Evolutionary conservation across 2,329 filamentous ascomycete species (phyloP).

Genomic region (Fusarium chuoi): DNA sequence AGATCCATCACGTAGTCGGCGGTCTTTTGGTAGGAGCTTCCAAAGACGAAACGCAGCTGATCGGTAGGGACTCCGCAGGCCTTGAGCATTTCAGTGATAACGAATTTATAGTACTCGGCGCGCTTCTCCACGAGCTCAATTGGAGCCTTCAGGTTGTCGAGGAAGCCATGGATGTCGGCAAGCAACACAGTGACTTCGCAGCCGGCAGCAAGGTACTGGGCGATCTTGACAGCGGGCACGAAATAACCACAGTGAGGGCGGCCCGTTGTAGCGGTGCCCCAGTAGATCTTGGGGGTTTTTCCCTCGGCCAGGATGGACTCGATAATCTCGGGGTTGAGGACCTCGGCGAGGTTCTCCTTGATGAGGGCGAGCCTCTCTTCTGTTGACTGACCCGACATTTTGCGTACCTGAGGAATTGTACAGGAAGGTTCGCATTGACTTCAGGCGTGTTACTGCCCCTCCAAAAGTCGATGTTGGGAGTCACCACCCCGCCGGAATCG

Average conservation of each 20-base stretch:
- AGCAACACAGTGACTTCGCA: conserved; percentile 85
- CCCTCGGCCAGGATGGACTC: conserved; percentile 77
- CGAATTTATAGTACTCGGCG: conserved; percentile 82
- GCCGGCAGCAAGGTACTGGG: conserved; percentile 84
- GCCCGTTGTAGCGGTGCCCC: conserved; percentile 89
- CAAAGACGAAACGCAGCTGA: conserved; percentile 84
- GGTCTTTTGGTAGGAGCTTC: conserved; percentile 82
- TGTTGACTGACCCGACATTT: conserved; percentile 19
- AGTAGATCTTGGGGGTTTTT: conserved; percentile 82
- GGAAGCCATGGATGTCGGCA: conserved; percentile 79
- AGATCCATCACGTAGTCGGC: conserved; percentile 87
- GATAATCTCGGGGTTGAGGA: conserved; percentile 86
- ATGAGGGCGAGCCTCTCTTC: conserved; percentile 78
- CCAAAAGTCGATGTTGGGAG: conserved; percentile 8
- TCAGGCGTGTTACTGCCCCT: conserved; percentile 6
- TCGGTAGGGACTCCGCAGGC: conserved; percentile 82
- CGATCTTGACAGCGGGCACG: conserved; percentile 88
- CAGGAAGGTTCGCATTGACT: background rate
- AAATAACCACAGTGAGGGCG: conserved; percentile 91
- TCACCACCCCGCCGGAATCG: conserved; percentile 9
- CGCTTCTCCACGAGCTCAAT: conserved; percentile 87
- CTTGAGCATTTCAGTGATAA: conserved; percentile 79
- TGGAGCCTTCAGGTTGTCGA: conserved; percentile 86
- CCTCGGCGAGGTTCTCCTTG: conserved; percentile 81
- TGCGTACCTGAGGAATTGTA: background rate